These are phyloP conservation scores for Auxenochlorella pyrenoidosa DNA, from an alignment of 139 green algal species.

Conservation along the genomic window DNA sequence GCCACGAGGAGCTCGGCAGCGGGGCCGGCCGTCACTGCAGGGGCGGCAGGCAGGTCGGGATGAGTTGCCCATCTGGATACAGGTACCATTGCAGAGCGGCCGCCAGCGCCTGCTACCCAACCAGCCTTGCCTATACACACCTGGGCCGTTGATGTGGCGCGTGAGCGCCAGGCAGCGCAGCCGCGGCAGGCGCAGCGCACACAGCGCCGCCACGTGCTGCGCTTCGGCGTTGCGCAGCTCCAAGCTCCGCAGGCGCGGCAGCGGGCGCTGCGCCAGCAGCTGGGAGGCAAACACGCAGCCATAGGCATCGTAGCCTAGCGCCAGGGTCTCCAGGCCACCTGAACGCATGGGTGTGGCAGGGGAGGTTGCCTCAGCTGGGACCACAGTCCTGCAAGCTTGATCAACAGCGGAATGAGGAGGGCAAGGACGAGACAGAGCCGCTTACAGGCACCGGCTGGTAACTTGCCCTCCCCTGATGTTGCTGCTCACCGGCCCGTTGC, in stretches of 20 bases:
- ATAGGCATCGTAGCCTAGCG: background rate
- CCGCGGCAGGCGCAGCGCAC: background rate
- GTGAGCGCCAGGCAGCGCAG: background rate
- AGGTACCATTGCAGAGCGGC: background rate
- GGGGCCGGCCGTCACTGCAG: background rate
- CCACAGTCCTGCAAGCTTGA: too few relatives aligned
- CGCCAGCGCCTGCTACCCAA: background rate
- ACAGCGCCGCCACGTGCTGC: constrained; percentile 5
- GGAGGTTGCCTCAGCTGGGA: too few relatives aligned
- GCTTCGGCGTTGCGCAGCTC: background rate
- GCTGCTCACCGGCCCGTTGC: background rate
- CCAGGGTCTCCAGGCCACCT: background rate
- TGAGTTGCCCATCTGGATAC: too few relatives aligned
- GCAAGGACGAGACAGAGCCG: too few relatives aligned
- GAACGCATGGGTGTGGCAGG: too few relatives aligned
- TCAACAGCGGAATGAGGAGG: too few relatives aligned
- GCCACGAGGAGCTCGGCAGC: background rate
- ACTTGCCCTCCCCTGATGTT: background rate
- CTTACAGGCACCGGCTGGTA: background rate
- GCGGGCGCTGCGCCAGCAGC: background rate
- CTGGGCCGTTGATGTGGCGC: constrained; percentile 4
- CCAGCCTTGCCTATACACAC: background rate
- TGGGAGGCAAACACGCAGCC: background rate
- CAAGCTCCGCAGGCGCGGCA: background rate
- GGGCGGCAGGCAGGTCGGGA: too few relatives aligned